A percentile compares a stretch with the other conserved stretches of the same genome.
phyloP scores from a whole-genome alignment of 1,284 basidiomycete genomes.

The Ganoderma lingzhi region DNA sequence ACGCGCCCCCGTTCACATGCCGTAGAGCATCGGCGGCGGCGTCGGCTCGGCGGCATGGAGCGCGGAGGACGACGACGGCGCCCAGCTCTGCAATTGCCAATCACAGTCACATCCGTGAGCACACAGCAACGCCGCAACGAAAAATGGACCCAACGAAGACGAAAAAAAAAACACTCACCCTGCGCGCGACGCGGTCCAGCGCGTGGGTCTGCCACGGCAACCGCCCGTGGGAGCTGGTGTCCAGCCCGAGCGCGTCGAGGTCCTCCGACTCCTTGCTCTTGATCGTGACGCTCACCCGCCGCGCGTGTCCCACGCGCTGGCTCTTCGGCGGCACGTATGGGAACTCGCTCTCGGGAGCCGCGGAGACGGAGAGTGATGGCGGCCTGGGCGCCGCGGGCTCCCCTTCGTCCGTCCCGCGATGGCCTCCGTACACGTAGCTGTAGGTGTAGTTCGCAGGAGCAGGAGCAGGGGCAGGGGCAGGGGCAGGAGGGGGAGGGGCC shows the following conservation, averaged over 20 bases:
- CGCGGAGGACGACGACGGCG: conserved; percentile 33
- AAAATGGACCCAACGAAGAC: too few relatives aligned
- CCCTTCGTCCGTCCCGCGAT: neutral
- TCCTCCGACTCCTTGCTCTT: conserved; percentile 38
- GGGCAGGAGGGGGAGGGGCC: neutral
- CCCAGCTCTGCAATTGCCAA: conserved; percentile 33
- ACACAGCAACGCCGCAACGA: neutral
- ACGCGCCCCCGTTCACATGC: conserved; percentile 12
- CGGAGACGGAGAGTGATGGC: conserved; percentile 18
- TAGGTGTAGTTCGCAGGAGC: neutral
- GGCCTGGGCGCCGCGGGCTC: conserved; percentile 10
- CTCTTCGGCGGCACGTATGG: conserved; percentile 37
- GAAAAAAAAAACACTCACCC: conserved; percentile 24
- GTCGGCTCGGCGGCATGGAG: conserved; percentile 14
- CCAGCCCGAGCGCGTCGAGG: conserved; percentile 36
- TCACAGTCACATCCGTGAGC: conserved; percentile 7
- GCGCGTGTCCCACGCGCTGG: conserved; percentile 38
- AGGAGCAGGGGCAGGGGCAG: neutral
- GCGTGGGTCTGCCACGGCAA: conserved; percentile 37
- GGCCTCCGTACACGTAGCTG: neutral
- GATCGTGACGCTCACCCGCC: conserved; percentile 40
- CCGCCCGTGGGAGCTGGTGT: conserved; percentile 24
- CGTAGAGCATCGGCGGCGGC: conserved; percentile 22
- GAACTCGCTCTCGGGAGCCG: conserved; percentile 32
- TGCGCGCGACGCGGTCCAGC: conserved; percentile 25